Evolutionary conservation across 805 yeast genomes (phyloP).

Genomic region (Cyberlindnera mrakii): DNA sequence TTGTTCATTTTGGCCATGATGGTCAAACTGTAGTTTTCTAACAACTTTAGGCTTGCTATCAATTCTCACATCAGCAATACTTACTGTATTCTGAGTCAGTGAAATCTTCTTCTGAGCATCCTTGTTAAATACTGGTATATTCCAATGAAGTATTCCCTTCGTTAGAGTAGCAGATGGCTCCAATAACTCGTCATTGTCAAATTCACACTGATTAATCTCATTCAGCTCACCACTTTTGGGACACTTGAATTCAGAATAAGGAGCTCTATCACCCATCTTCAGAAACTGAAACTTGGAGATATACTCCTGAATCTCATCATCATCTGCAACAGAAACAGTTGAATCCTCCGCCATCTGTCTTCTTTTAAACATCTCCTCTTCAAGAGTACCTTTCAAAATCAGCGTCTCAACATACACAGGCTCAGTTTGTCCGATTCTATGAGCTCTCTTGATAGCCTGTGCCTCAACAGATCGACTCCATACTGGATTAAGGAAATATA

Average conservation of each 20-base stretch:
- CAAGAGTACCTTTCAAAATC: conserved; percentile 55
- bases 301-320: conserved; percentile 51
- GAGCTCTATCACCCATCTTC: conserved; percentile 15
- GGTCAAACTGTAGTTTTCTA: conserved; percentile 5
- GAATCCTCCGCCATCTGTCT: conserved; percentile 22
- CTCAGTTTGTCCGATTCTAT: conserved; percentile 64
- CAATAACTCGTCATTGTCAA: conserved; percentile 20
- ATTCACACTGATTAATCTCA: conserved; percentile 4
- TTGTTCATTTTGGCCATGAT: background rate
- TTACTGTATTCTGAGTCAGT: conserved; percentile 1
- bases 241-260: conserved; percentile 9
- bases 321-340: conserved; percentile 45
- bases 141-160: conserved; percentile 24
- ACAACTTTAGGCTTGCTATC: background rate
- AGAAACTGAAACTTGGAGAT: conserved; percentile 46
- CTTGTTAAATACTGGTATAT: conserved; percentile 27
- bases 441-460: conserved; percentile 73
- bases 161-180: conserved; percentile 20
- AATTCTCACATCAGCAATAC: conserved; percentile 2
- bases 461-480: conserved; percentile 69
- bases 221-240: conserved; percentile 3
- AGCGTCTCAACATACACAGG: conserved; percentile 66
- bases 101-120: conserved; percentile 13
- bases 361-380: conserved; percentile 56
- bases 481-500: conserved; percentile 65